Conservation (phyloP, 2,329 filamentous ascomycete species). For the Mycosphaerella sp. region DNA sequence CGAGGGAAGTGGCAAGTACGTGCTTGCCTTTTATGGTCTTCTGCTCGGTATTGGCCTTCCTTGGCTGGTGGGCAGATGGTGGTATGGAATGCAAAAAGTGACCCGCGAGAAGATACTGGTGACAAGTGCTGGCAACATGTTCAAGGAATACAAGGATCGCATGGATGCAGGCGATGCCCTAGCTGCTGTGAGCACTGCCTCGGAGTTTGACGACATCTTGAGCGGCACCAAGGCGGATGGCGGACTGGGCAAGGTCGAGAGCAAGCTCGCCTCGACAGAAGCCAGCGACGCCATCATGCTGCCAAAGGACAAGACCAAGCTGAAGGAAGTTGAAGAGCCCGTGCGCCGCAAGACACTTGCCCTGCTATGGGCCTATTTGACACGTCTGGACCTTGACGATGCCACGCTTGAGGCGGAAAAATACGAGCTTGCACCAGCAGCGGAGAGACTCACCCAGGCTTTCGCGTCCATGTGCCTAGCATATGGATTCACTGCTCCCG, state of each 20-base stretch:
- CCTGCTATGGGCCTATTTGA: constrained; percentile 91
- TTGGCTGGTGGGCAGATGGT: constrained; percentile 93
- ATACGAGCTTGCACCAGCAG: constrained; percentile 81
- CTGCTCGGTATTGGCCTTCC: constrained; percentile 86
- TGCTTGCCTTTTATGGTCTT: constrained; percentile 80
- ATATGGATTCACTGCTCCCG: constrained; percentile 74
- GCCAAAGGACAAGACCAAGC: constrained; percentile 65
- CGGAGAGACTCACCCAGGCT: constrained; percentile 75
- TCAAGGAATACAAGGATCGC: constrained; percentile 83
- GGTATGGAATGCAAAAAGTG: constrained; percentile 90
- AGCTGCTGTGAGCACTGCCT: constrained; percentile 72
- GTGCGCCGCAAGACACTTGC: constrained; percentile 79
- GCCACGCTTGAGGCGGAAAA: constrained; percentile 73
- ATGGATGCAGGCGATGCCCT: constrained; percentile 76
- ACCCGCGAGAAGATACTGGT: constrained; percentile 92
- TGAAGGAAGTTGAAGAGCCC: constrained; percentile 75
- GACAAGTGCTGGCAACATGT: constrained; percentile 89
- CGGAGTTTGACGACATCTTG: constrained; percentile 74
- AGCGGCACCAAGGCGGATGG: constrained; percentile 72
- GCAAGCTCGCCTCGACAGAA: constrained; percentile 59
- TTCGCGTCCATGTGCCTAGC: constrained; percentile 83
- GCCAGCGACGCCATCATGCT: constrained; percentile 55
- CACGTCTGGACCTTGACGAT: constrained; percentile 79
- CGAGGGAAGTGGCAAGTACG: constrained; percentile 92
- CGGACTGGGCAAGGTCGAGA: constrained; percentile 77